A percentile compares a stretch with the other conserved stretches of the same genome.
Conservation (phyloP, 768 basidiomycete species). For the Mycena maculata region DNA sequence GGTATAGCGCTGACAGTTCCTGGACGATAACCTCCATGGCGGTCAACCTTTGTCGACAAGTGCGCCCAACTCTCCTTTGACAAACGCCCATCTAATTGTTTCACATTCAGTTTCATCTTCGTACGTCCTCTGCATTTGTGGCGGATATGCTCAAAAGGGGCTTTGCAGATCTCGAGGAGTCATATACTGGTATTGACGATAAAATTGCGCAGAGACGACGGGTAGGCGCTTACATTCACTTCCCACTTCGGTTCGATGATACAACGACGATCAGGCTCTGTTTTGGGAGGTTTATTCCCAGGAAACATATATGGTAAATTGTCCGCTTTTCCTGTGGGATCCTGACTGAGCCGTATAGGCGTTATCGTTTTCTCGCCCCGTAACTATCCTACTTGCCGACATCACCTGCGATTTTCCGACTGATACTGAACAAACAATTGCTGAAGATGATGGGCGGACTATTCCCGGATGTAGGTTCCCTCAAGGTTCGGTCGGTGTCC, state of each 20-base stretch:
- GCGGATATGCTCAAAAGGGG: too few relatives aligned
- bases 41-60: conserved; percentile 37
- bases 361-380: conserved; percentile 42
- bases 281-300: conserved; percentile 26
- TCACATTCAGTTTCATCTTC: background rate
- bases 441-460: background rate
- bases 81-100: background rate
- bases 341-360: conserved; percentile 20
- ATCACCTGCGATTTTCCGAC: conserved; percentile 1
- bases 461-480: background rate
- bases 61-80: background rate
- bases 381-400: conserved; percentile 2
- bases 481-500: too few relatives aligned
- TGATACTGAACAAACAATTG: background rate
- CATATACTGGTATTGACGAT: background rate
- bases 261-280: background rate
- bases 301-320: conserved; percentile 40
- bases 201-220: conserved; percentile 4
- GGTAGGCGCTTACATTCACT: background rate
- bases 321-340: background rate
- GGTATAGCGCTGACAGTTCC: conserved; percentile 45
- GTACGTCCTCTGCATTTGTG: background rate
- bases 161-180: conserved; percentile 11
- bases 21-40: conserved; percentile 48
- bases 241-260: conserved; percentile 25